Evolutionary conservation across 2,329 filamentous ascomycete species (phyloP).

Genomic region (Fonsecaea multimorphosa): DNA sequence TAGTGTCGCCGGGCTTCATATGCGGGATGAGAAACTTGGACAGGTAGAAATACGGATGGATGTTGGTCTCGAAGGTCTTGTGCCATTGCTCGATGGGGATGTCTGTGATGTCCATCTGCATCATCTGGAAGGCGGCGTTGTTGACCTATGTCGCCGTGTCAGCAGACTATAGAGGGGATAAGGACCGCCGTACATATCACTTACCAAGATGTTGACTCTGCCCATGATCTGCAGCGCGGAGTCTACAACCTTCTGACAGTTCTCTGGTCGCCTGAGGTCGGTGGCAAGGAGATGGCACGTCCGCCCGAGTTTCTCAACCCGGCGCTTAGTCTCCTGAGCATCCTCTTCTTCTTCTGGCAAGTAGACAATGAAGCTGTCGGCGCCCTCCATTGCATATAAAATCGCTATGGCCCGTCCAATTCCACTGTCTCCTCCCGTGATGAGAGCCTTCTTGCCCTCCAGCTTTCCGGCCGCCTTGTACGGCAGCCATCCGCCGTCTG

Average conservation of each 20-base stretch:
- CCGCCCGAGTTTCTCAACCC: conserved; percentile 69
- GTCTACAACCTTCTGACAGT: conserved; percentile 73
- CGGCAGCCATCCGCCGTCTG: conserved; percentile 69
- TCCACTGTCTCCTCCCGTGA: conserved; percentile 80
- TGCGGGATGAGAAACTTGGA: conserved; percentile 77
- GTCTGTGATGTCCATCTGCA: conserved; percentile 73
- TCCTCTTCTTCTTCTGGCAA: conserved; percentile 77
- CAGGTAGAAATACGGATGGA: conserved; percentile 80
- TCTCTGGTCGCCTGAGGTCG: conserved; percentile 69
- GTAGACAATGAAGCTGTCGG: conserved; percentile 74
- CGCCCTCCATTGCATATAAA: conserved; percentile 81
- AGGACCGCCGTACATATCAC: not conserved
- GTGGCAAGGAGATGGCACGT: conserved; percentile 69
- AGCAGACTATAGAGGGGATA: not conserved
- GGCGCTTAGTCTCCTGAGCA: conserved; percentile 73
- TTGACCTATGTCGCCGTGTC: conserved; percentile 48
- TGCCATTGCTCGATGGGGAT: conserved; percentile 79
- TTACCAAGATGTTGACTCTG: conserved; percentile 67
- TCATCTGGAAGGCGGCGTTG: conserved; percentile 78
- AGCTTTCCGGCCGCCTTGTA: conserved; percentile 81
- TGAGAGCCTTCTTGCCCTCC: conserved; percentile 74
- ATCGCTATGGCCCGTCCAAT: conserved; percentile 78
- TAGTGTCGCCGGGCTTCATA: conserved; percentile 74
- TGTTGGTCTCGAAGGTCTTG: conserved; percentile 81
- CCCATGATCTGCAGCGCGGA: conserved; percentile 70